Percentiles rank a stretch among this genome's conserved stretches.
phyloP scores from a whole-genome alignment of 108 stramenopile species.

The Phaeodactylum tricornutum region DNA sequence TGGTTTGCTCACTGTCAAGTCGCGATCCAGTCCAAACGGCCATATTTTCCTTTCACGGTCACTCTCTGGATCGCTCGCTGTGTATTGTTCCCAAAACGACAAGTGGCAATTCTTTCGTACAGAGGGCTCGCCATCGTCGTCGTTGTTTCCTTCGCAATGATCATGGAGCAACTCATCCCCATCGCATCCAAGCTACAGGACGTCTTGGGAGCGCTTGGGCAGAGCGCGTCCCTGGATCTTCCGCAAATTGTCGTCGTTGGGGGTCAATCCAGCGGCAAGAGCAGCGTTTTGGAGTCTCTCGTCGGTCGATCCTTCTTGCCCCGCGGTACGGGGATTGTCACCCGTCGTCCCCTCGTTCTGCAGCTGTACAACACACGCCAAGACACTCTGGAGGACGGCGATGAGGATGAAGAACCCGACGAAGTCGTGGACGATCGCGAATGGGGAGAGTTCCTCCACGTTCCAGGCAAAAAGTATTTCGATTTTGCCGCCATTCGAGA shows the following conservation, averaged over 20 bases:
- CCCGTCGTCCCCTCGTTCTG: slow-evolving; percentile 89
- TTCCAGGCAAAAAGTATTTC: slow-evolving; percentile 74
- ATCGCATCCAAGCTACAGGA: slow-evolving; percentile 98
- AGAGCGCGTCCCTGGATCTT: slow-evolving; percentile 84
- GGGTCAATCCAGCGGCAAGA: slow-evolving; percentile 95
- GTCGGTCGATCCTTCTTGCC: slow-evolving; percentile 92
- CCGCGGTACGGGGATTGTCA: slow-evolving; percentile 96
- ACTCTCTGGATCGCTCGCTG: no score
- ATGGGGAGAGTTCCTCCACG: slow-evolving; percentile 96
- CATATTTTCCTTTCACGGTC: no score
- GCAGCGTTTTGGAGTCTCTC: slow-evolving; percentile 92
- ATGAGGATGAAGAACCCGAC: slow-evolving; percentile 13
- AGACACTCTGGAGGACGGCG: slow-evolving; percentile 8
- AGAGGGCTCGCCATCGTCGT: no score
- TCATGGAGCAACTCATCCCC: slow-evolving; percentile 97
- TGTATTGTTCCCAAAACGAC: no score
- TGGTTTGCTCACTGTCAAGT: no score
- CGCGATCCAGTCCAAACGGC: no score
- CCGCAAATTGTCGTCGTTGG: slow-evolving; percentile 97
- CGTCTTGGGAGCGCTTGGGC: slow-evolving; percentile 93
- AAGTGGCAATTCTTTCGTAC: no score
- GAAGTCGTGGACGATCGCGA: no score
- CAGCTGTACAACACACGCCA: slow-evolving; percentile 74
- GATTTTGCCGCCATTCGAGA: slow-evolving; percentile 84
- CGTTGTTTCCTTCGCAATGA: no score